Base-by-base conservation (phyloP, 768 basidiomycete genomes). In the Daedaleopsis sinensis region DNA sequence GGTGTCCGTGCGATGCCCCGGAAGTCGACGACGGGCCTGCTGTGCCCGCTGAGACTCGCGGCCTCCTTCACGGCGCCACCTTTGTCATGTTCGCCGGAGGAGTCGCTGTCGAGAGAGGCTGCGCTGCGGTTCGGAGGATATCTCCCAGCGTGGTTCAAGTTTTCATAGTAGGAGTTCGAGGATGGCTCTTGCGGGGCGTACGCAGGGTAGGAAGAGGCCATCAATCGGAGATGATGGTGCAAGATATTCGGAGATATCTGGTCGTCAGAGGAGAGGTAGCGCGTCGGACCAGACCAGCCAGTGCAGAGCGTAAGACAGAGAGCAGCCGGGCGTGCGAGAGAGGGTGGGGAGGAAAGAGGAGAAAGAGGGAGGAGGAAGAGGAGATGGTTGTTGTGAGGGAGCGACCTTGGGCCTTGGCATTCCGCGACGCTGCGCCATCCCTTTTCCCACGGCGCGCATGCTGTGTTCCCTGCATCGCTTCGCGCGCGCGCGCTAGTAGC, bases 1-100 rank as follows among this genome's bases (percentile, higher is more conserved):
- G 75, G 75, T 1, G 75, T 76, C 16, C 75, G 64, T n/a, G 54
- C 58, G 9, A 68, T 58, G 19, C 62, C 53, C 38, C 67, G 65
- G 59, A 69, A 60, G 49, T 67, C 61, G 12, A 66, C 59, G 13
- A 37, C 35, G 44, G 59, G 61, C 35, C 46, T 27, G 27, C 7
- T 32, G 27, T 32, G 27, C 49, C 19, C 49, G 21, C 3, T 27
- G 18, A 32, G 39, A 18, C 10, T 42, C 39, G 18, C n/a, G 37
- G 16, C 49, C 39, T 24, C 18, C 42, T 35, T 24, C 6, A 11
- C 36, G n/a, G 19, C 37, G 36, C 55, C 43, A 19, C 3, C 35
- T 47, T 57, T 62, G 44, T 58, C 67, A 47, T 56, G 58, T 21
- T 43, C 54, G 56, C 35, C 36, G 36, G 44, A 47, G 48, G 58